Evolutionary conservation across 2,329 filamentous ascomycete species (phyloP), one percentile per base, ranked within the genome.

Genomic region (Fonsecaea pedrosoi): DNA sequence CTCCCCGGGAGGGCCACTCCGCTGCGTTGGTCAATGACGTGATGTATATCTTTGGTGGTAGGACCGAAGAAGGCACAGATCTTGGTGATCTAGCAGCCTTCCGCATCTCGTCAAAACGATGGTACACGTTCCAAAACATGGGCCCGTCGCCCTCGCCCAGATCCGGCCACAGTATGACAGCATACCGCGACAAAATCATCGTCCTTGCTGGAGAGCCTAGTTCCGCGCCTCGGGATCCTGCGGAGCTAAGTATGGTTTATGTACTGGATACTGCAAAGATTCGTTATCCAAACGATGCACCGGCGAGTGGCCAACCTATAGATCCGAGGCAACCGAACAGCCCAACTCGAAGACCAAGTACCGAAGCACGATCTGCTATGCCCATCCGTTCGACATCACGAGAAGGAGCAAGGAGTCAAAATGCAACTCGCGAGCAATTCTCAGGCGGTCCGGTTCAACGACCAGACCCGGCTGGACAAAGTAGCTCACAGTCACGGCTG

Each of bases 51-150:
- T 99, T 99, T 78, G 96, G 96, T 73, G 95, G 95, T 54, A 90
- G 95, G 67, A 97, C 93, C 0, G 92, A 97, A 75, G 94, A 98
- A 73, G 95, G 95, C 1, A 87, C 89, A 34, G 95, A 99, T 77
- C 82, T 99, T 3, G 95, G 94, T 38, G 95, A 99, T 78, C 84
- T 99, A 53, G 94, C 95, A 2, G 95, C 95, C 9, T 92, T 92
- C 78, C 85, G 89, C 58, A 92, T 92, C 73, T 88, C 90, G 0
- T 93, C 93, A 10, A 89, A 92, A 71, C 88, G 95, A 67, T 99
- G 95, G 95, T 99, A 98, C 78, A 99, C 95, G 40, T 99, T 99
- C 80, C 95, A 99, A 76, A 99, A 99, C 76, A 99, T 99, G 95
- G 95, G 95, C 0, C 94, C 94, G 2, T 96, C 94, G 0, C 95